Evolutionary conservation across 495 filamentous ascomycete species (phyloP).

Genomic region (Evernia prunastri): DNA sequence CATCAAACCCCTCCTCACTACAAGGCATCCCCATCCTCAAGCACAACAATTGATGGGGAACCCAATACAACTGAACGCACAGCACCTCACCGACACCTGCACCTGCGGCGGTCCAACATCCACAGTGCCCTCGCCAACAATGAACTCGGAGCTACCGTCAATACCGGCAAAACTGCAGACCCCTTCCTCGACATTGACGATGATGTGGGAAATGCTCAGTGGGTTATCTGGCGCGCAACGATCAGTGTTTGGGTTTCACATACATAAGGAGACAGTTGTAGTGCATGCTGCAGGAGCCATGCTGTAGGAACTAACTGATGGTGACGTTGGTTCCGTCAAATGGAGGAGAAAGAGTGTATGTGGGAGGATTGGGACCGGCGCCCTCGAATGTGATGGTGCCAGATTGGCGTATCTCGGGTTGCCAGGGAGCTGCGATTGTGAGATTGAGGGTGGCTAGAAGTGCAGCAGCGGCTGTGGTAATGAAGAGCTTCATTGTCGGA

Average conservation of each 20-base stretch:
- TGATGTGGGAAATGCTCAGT: conserved; percentile 17
- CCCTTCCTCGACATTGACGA: background rate
- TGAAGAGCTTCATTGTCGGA: background rate
- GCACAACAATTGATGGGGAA: conserved; percentile 8
- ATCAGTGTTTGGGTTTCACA: background rate
- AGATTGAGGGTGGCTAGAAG: background rate
- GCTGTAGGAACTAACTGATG: background rate
- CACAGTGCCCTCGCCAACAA: conserved; percentile 4
- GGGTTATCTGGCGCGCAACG: conserved; percentile 2
- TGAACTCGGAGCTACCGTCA: background rate
- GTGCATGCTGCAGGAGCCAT: background rate
- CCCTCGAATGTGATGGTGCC: background rate
- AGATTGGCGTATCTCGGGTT: background rate
- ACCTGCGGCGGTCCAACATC: conserved; percentile 17
- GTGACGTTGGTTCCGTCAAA: background rate
- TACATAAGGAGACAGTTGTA: background rate
- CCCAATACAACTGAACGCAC: conserved; percentile 10
- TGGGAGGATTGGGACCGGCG: background rate
- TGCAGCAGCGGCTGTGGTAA: background rate
- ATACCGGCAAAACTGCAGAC: conserved; percentile 13
- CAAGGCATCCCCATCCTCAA: background rate
- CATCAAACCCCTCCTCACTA: too few species aligned
- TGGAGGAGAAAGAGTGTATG: background rate
- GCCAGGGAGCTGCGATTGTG: too few species aligned
- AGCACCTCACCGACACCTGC: conserved; percentile 5